Base-by-base conservation (phyloP, 331 rosid species). In the Acacia pycnantha region DNA sequence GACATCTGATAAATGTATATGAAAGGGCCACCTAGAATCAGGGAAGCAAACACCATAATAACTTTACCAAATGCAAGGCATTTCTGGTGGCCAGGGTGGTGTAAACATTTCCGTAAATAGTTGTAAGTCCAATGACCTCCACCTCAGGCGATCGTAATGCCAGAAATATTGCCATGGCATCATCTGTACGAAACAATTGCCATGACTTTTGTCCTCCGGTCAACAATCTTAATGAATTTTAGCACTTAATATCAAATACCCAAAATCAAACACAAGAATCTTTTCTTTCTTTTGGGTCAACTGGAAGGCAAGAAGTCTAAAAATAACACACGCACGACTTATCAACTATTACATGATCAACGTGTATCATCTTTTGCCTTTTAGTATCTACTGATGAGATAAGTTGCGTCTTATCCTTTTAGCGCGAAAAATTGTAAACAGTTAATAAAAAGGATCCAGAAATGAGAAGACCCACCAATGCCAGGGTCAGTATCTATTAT, bases 121-220 rank as follows among this genome's bases (percentile, higher is more conserved):
- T 93, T 37, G 98, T 93, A 51, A 95, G 90, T 79, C 94, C 98
- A 82, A 95, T 84, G 71, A 95, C 97, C 79, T 95, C 82, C 77
- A 93, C 77, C 80, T 95, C 98, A 0, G 97, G 97, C 15, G 97
- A 95, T 62, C 81, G 86, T 31, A 95, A 70, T 21, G 98, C 98
- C 87, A 95, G 84, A 61, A 95, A 91, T 70, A 95, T 93, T 18
- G 98, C 94, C 94, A 95, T 93, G 44, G 98, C 90, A 90, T 95
- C 98, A 80, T 95, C 98, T 93, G 66, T 86, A 87, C 1, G 56
- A 83, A 56, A 29, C 69, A 82, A 44, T 64, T 21, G 48, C 75
- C 48, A 74, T 77, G 37, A 24, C 59, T 70, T 77, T 44, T 46
- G 15, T 44, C 46, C 74, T 79, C 35, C 48, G 83, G 21, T 21